These are phyloP conservation scores for Powellomyces hirtus DNA, from an alignment of 192 early-diverging fungal species.

Conservation along the genomic window DNA sequence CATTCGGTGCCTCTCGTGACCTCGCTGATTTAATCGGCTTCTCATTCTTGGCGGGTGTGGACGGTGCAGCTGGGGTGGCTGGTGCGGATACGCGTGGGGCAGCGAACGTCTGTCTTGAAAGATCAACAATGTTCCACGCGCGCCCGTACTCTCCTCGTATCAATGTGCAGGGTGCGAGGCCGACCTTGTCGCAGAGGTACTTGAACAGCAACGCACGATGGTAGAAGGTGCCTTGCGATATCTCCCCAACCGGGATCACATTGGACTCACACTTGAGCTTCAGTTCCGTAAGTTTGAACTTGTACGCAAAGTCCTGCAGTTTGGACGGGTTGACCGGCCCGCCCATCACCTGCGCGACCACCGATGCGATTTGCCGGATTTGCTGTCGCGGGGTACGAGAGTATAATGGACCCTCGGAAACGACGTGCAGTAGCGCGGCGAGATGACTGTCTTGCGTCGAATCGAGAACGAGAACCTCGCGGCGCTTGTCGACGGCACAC, in stretches of 20 bases:
- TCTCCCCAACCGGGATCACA: conserved; percentile 45
- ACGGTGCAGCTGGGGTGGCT: neutral
- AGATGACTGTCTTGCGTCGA: conserved; percentile 32
- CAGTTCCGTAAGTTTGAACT: conserved; percentile 55
- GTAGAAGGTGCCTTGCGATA: conserved; percentile 52
- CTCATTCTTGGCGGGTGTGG: conserved; percentile 19
- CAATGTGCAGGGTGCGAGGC: conserved; percentile 39
- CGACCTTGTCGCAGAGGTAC: conserved; percentile 47
- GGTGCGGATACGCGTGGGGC: conserved; percentile 10
- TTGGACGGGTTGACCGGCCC: conserved; percentile 36
- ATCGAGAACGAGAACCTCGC: conserved; percentile 52
- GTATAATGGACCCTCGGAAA: neutral
- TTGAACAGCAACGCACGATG: conserved; percentile 61
- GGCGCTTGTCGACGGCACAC: conserved; percentile 42
- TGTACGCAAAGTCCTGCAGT: conserved; percentile 28
- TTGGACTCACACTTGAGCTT: conserved; percentile 44
- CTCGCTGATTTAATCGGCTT: conserved; percentile 4
- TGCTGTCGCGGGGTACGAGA: conserved; percentile 27
- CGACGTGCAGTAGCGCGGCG: conserved; percentile 7
- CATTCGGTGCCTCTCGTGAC: neutral
- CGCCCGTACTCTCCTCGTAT: conserved; percentile 52
- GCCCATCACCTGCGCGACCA: conserved; percentile 48
- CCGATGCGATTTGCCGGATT: conserved; percentile 40
- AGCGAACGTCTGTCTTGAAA: conserved; percentile 23
- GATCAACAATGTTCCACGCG: conserved; percentile 49